Evolutionary conservation across 805 yeast species (phyloP), one percentile per base, ranked within the genome.

Genomic region (Cephaloascus albidus): DNA sequence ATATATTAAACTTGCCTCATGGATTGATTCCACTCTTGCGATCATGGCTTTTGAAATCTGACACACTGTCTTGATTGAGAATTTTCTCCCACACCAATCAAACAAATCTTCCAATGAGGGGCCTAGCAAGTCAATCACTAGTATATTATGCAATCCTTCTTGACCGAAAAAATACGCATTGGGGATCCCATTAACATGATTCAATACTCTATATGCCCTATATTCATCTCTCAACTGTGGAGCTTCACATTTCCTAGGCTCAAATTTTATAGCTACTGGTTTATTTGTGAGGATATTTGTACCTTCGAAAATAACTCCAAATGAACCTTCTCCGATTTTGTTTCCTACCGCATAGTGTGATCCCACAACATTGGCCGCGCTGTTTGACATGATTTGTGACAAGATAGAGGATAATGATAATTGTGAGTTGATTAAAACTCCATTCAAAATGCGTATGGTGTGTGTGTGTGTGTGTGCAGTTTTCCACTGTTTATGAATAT

Each of bases 141-240:
- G 68, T 38, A 93, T 88, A 60, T 90, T 89, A 68, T 93, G 97
- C 43, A 93, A 76, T 26, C 98, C 97, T 63, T 93, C 98, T 58
- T 93, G 97, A 43, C 98, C 98, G 60, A 90, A 90, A 59, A 88
- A 93, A 65, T 93, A 93, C n/a, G 96, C 97, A 52, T 81, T 79
- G 38, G 98, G 98, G 39, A 93, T 81, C 36, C 97, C 97, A 35
- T 68, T 71, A 38, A 81, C 74, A 16, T 94, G 95, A 42, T 78
- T 77, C 38, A 93, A 69, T 41, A 86, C 83, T 54, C 88, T 83
- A 53, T 84, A 84, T 20, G 90, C 83, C 52, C 86, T 68, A 58
- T 81, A 84, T 56, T 84, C 94, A 52, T 84, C 93, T 51, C 86
- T 70, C 49, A 84, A 64, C 52, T 84, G 94, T 3, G 94, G 94